A percentile compares a stretch with the other conserved stretches of the same genome.
These are phyloP conservation scores for Hansenula lynferdii DNA, from an alignment of 1,139 yeast species.

Conservation along the genomic window DNA sequence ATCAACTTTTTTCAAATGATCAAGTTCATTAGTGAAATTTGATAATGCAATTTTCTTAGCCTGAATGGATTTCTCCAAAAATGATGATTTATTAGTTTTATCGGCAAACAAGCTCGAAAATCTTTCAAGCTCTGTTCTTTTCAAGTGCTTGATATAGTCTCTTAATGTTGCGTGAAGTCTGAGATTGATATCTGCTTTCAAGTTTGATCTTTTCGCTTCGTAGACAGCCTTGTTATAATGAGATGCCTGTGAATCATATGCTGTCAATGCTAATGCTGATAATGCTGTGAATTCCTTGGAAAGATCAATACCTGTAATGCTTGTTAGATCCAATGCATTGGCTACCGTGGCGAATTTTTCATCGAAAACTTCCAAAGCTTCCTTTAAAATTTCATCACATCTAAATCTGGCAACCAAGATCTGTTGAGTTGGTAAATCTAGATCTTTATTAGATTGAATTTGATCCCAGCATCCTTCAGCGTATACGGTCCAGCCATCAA, in stretches of 20 bases:
- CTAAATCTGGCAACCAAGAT: conserved; percentile 90
- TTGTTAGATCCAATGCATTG: conserved; percentile 8
- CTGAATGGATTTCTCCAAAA: conserved; percentile 24
- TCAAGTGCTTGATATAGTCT: conserved; percentile 32
- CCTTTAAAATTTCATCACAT: conserved; percentile 75
- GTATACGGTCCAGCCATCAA: conserved; percentile 95
- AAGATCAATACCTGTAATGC: conserved; percentile 33
- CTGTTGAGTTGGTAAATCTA: conserved; percentile 96
- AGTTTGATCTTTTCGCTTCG: conserved; percentile 47
- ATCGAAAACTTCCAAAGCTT: conserved; percentile 23
- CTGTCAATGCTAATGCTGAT: conserved; percentile 39
- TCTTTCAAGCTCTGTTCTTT: conserved; percentile 24
- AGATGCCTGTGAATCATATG: conserved; percentile 67
- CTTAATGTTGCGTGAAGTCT: conserved; percentile 43
- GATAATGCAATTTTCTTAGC: conserved; percentile 23
- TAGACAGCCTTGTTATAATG: conserved; percentile 67
- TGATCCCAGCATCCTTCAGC: conserved; percentile 93
- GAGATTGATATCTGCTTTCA: conserved; percentile 41
- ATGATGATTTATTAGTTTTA: conserved; percentile 15
- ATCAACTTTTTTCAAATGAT: conserved; percentile 21
- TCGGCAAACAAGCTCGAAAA: conserved; percentile 20
- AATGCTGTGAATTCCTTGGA: conserved; percentile 39
- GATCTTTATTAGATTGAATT: conserved; percentile 86
- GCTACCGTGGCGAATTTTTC: conserved; percentile 17
- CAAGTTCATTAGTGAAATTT: conserved; percentile 22